These are phyloP conservation scores for Aspergillus eucalypticola DNA, from an alignment of 2,329 filamentous ascomycete species.

Conservation along the genomic window DNA sequence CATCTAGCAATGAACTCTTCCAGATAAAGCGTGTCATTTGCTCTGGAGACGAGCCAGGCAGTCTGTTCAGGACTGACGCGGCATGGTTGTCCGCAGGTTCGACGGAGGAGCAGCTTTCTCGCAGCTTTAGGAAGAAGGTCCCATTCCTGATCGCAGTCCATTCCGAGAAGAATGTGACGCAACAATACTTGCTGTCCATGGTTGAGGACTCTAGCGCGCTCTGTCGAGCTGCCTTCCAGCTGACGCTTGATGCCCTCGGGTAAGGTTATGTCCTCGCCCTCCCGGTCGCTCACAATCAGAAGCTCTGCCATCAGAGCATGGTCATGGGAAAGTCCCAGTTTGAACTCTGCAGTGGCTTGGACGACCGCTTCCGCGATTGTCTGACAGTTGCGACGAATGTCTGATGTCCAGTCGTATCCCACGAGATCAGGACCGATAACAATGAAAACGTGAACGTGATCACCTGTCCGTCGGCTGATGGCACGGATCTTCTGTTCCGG, in stretches of 20 bases:
- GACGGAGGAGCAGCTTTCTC: conserved; percentile 31
- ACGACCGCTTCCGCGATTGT: conserved; percentile 40
- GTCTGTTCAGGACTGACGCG: conserved; percentile 42
- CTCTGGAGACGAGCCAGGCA: conserved; percentile 43
- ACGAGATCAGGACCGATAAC: conserved; percentile 26
- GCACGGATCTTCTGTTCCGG: conserved; percentile 16
- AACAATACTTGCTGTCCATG: conserved; percentile 15
- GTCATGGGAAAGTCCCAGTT: conserved; percentile 35
- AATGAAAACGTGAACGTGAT: conserved; percentile 29
- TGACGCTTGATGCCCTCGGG: conserved; percentile 22
- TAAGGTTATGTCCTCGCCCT: conserved; percentile 27
- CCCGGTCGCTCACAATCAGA: conserved; percentile 28
- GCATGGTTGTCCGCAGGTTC: conserved; percentile 46
- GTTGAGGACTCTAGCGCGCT: conserved; percentile 27
- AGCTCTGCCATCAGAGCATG: conserved; percentile 34
- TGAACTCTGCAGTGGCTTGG: conserved; percentile 35
- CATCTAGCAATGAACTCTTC: conserved; percentile 49
- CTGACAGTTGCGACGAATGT: conserved; percentile 34
- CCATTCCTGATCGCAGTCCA: conserved; percentile 19
- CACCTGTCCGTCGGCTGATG: conserved; percentile 16
- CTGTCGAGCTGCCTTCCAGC: conserved; percentile 30
- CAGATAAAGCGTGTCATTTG: conserved; percentile 31
- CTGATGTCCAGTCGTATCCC: conserved; percentile 25
- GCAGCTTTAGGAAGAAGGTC: conserved; percentile 11
- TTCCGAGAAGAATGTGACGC: conserved; percentile 15